Evolutionary conservation across 345 rosid genomes (phyloP), one percentile per base, ranked within the genome.

Genomic region (Linum tenue): DNA sequence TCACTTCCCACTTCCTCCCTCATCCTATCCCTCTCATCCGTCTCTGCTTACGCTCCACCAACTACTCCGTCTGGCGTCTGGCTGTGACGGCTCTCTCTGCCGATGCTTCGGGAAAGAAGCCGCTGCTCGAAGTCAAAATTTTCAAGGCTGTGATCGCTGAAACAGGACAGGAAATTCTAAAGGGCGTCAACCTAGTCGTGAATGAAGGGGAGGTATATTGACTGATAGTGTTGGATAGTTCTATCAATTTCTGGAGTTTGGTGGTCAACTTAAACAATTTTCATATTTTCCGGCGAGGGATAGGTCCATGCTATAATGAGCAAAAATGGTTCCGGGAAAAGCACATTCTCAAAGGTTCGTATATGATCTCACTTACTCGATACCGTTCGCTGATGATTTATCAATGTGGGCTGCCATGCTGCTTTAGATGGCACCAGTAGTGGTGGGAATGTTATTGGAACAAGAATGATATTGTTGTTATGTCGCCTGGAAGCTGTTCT

Each of bases 301-400:
- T 71, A 92, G 97, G 61, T 94, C 66, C 99, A 90, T 74, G 97
- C 96, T 17, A 77, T 90, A 53, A 88, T 90, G 99, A 97, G 99
- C 61, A 90, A 22, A 22, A 22, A 22, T 22, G 31, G 31, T 22
- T 22, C 31, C 31, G 31, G 31, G 31, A 22, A 22, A 86, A 94
- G 96, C 80, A 94, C 97, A 1, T 84, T 90, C 60, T 82, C 96
- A 11, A 11, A 88, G 96, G 99, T 90, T 60, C 50, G 82, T 68
- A 7, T 41, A 51, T 22, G 22, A 1, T 59, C 11, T 22, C 31
- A 22, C 11, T 22, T 1, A 22, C 31, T 22, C 31, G 31, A 22
- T 22, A 22, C 0, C 1, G 31, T 22, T 22, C 31, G 0, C 31
- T 22, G 31, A 22, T 1, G 31, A 22, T 22, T 22, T 22, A 22